Evolutionary conservation across 1,284 basidiomycete species (phyloP), one percentile per base, ranked within the genome.

Genomic region (Austropuccinia psidii): DNA sequence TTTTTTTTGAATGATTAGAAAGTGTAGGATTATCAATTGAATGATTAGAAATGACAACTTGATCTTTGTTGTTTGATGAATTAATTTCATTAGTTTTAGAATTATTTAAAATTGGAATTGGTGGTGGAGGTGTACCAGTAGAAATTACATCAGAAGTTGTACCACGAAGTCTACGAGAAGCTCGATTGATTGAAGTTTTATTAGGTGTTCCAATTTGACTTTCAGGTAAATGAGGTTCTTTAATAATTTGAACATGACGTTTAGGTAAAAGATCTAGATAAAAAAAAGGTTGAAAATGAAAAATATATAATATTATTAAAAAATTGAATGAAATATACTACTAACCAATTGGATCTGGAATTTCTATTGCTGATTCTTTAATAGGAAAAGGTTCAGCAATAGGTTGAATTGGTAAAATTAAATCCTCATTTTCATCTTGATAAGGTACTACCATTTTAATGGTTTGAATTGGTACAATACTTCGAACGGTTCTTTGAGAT

Each of bases 401-500:
- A 11, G 86, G 87, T 6, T 86, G 80, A 0, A 88, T 86, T 19
- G 77, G 75, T 45, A 75, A 76, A 57, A 76, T 57, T 64, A 74
- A 52, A 76, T 77, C 69, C 49, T 76, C 73, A 54, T 76, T 70
- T 8, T 68, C 52, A 67, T 78, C 77, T 24, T 64, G 24, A 43
- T 75, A 74, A 13, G 76, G 68, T 15, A 75, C 35, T 15, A 93
- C 87, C 3, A 90, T 88, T 6, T 89, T 88, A 0, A 64, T 72
- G 4, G 76, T 76, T 55, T 78, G 75, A n/a, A 74, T 75, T 15
- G 79, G 79, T 7, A 80, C 75, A 58, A 78, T 75, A 0, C 92
- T 93, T 43, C 96, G 88, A 81, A 90, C 89, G 9, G 96, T 98
- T 82, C 93, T 87, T 79, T 90, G 86, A 2, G 92, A 90, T 76